Evolutionary conservation across 352 stramenopile genomes (phyloP).

Genomic region (Proteromonas lacertae): DNA sequence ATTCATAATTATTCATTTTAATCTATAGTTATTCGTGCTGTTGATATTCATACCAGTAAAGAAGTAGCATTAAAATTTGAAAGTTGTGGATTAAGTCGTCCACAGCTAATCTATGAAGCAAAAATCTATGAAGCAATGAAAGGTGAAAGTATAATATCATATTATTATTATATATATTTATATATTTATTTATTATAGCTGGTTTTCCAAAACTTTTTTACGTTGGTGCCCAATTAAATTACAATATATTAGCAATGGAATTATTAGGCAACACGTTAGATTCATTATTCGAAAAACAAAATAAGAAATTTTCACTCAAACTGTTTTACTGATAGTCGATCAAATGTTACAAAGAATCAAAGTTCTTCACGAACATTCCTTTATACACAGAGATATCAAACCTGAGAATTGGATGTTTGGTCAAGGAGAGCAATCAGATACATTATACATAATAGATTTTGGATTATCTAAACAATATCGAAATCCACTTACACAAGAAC

Average conservation of each 20-base stretch:
- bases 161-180: not conserved
- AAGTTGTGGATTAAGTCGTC: constrained; percentile 48
- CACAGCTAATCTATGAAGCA: constrained; percentile 93
- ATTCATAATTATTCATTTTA: too few relatives aligned
- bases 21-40: too few relatives aligned
- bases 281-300: constrained; percentile 28
- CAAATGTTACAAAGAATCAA: constrained; percentile 63
- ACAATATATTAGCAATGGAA: constrained; percentile 86
- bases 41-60: too few relatives aligned
- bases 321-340: constrained; percentile 38
- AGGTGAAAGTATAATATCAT: constrained; percentile 13
- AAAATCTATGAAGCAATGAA: constrained; percentile 98
- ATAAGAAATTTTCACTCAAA: constrained; percentile 18
- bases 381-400: constrained; percentile 75
- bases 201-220: constrained; percentile 14
- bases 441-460: constrained; percentile 53
- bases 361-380: constrained; percentile 40
- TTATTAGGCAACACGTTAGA: constrained; percentile 47
- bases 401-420: constrained; percentile 51
- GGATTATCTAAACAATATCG: too few relatives aligned
- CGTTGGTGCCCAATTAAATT: constrained; percentile 18
- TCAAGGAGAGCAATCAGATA: constrained; percentile 12
- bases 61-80: constrained; percentile 37
- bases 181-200: constrained; percentile 17
- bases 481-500: constrained; percentile 48